Conservation (phyloP, 169 alveolate species). For the Eimeria zaria region DNA sequence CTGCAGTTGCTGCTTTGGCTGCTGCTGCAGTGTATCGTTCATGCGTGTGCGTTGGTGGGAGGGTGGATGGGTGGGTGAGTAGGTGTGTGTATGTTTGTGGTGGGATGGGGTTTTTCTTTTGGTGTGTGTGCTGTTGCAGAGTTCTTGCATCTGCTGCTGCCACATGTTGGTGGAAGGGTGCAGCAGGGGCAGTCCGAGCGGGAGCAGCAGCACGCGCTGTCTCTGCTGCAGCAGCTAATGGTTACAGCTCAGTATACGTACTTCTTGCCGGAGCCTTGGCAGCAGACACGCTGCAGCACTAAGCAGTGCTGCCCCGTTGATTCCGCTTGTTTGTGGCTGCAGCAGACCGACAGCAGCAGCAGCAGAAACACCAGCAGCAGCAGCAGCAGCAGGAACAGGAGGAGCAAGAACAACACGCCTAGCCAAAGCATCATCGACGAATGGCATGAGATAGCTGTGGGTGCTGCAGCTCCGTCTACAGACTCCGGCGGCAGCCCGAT, state of each 20-base stretch:
- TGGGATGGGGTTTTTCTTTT: not conserved
- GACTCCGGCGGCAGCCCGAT: not conserved
- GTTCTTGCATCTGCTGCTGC: constrained; percentile 53
- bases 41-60: not conserved
- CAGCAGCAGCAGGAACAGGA: not conserved
- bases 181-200: not conserved
- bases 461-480: not conserved
- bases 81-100: not conserved
- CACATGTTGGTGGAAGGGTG: constrained; percentile 20
- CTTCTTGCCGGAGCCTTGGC: constrained; percentile 46
- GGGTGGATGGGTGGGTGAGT: not conserved
- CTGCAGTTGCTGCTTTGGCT: not conserved
- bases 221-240: constrained; percentile 31
- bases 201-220: constrained; percentile 1
- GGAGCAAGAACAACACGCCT: not conserved
- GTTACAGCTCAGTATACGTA: constrained; percentile 41
- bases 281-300: not conserved
- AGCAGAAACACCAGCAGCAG: not conserved
- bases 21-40: not conserved
- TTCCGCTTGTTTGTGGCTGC: constrained; percentile 33
- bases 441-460: constrained; percentile 38
- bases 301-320: not conserved
- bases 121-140: not conserved
- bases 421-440: not conserved
- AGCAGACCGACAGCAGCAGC: constrained; percentile 2